Base-by-base conservation (phyloP, 2,329 filamentous ascomycete species). In the Fusarium marasasianum region DNA sequence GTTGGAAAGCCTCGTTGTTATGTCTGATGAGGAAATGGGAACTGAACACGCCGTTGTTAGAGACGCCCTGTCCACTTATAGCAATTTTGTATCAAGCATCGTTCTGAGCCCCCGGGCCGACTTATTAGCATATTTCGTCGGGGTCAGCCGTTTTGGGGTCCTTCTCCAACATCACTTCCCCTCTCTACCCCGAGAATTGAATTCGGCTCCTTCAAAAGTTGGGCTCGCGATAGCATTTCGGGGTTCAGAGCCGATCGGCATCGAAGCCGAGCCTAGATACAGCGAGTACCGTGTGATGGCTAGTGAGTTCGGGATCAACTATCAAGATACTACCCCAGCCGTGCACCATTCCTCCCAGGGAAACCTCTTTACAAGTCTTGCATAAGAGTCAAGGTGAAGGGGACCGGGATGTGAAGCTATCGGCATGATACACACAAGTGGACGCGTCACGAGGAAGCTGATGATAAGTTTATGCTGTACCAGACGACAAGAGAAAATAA, bases 291-390 rank as follows among this genome's bases (percentile, higher is more conserved):
- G 44, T 57, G 29, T 61, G 43, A 58, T 54, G 31, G 48, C 22
- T 31, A 35, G 38, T 47, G 31, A n/a, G 31, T 37, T 56, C 66
- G 51, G 61, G 35, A 45, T 41, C 24, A 18, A 17, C 40, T 26
- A 37, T 38, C 18, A 41, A 44, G 40, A 29, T 24, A 17, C 37
- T 22, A 54, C 51, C n/a, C 35, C 47, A 54, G 35, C 41, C 35
- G 58, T 55, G 43, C 35, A 18, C 68, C 44, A 55, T 60, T 26
- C 66, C 66, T 33, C 44, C 43, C 33, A 47, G 20, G 60, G 68
- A 61, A 70, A 57, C 9, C 17, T 33, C 22, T 66, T 56, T 44
- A 26, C 66, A 71, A 66, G n/a, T 57, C 66, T 57, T 66, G 60
- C 68, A 70, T 71, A 31, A 59, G 54, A 40, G 13, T 12, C 20